Evolutionary conservation across 257 asterid genomes (phyloP).

Genomic region (Rehmannia glutinosa): DNA sequence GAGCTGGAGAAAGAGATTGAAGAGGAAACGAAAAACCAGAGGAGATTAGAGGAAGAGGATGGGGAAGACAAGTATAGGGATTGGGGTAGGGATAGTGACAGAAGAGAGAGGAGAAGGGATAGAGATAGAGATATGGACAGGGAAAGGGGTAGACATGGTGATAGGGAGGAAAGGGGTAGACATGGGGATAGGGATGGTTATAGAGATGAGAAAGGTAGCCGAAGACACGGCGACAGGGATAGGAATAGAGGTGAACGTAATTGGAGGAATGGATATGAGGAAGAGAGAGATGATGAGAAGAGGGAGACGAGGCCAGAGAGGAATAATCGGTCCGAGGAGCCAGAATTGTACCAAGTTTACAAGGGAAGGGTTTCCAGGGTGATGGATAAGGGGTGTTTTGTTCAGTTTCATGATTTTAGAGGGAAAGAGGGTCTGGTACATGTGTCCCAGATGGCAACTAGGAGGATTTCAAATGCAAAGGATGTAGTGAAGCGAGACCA

Average conservation of each 20-base stretch:
- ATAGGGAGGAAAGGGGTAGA: slow-evolving; percentile 23
- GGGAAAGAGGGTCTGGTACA: slow-evolving; percentile 94
- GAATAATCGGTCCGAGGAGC: slow-evolving; percentile 39
- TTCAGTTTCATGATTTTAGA: slow-evolving; percentile 60
- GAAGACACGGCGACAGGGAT: slow-evolving; percentile 24
- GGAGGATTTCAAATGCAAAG: slow-evolving; percentile 82
- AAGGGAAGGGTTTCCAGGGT: slow-evolving; percentile 90
- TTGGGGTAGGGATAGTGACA: slow-evolving; percentile 28
- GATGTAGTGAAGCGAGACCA: slow-evolving; percentile 90
- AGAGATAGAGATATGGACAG: slow-evolving; percentile 28
- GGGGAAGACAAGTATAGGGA: slow-evolving; percentile 28
- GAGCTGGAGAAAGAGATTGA: slow-evolving; percentile 86
- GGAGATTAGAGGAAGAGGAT: slow-evolving; percentile 27
- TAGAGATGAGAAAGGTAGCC: slow-evolving; percentile 27
- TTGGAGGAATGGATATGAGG: slow-evolving; percentile 34
- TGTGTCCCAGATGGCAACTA: slow-evolving; percentile 77
- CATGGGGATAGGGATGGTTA: slow-evolving; percentile 20
- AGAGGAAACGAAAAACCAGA: slow-evolving; percentile 42
- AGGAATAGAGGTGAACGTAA: slow-evolving; percentile 24
- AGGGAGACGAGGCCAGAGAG: slow-evolving; percentile 26
- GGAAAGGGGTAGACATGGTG: slow-evolving; percentile 21
- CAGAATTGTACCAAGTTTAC: slow-evolving; percentile 59
- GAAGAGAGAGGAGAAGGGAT: slow-evolving; percentile 34
- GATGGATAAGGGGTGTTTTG: slow-evolving; percentile 95
- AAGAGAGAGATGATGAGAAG: slow-evolving; percentile 46